Evolutionary conservation across 2,329 filamentous ascomycete species (phyloP).

Genomic region (Arthrobotrys megalospora): DNA sequence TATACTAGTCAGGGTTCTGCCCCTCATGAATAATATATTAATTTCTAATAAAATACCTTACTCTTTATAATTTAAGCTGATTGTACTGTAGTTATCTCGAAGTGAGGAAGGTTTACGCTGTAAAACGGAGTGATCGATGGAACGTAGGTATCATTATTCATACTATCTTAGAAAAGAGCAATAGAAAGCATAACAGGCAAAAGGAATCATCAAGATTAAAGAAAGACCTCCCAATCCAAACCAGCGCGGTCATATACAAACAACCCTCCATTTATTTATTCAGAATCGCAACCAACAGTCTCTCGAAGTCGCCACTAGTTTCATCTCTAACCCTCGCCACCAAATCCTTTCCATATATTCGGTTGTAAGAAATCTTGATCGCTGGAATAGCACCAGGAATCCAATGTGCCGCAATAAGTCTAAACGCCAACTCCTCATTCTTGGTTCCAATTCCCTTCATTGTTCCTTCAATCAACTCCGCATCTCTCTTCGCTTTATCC

Average conservation of each 20-base stretch:
- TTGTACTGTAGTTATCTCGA: too few species aligned
- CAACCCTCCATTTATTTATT: constrained; percentile 28
- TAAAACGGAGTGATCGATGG: too few species aligned
- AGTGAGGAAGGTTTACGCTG: too few species aligned
- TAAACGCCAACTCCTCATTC: constrained; percentile 81
- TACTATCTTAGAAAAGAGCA: too few species aligned
- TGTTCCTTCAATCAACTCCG: constrained; percentile 82
- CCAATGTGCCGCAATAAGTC: constrained; percentile 87
- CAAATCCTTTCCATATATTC: constrained; percentile 78
- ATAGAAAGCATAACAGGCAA: too few species aligned
- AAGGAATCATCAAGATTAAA: not conserved
- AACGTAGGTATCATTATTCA: too few species aligned
- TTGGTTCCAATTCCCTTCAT: constrained; percentile 92
- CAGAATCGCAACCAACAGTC: constrained; percentile 77
- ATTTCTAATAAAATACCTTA: too few species aligned
- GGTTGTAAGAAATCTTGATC: constrained; percentile 83
- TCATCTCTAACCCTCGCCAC: constrained; percentile 81
- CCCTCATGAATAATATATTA: too few species aligned
- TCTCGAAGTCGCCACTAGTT: constrained; percentile 87
- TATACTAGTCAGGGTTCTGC: too few species aligned
- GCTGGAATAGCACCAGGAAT: constrained; percentile 80
- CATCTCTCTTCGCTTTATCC: constrained; percentile 75
- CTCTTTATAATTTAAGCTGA: too few species aligned
- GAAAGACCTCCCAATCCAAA: constrained; percentile 1
- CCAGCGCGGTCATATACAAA: not conserved